Conservation (phyloP, 352 stramenopile genomes). For the Saprolegnia parasitica region DNA sequence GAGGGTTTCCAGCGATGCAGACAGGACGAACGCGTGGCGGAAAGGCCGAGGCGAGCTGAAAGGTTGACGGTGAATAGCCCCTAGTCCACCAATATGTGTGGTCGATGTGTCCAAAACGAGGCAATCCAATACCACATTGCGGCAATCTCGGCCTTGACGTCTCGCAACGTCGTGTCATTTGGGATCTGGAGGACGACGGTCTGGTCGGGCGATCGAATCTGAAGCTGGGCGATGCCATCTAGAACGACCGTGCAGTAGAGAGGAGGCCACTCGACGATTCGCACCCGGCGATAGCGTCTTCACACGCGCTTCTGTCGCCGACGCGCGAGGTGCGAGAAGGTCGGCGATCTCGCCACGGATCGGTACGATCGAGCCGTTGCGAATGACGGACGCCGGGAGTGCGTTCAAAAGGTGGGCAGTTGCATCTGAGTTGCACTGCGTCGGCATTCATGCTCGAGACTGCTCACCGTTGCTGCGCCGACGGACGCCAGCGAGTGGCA, state of each 20-base stretch:
- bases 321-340: background rate
- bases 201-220: background rate
- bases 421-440: background rate
- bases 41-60: constrained; percentile 2
- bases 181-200: background rate
- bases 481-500: background rate
- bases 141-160: background rate
- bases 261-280: background rate
- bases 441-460: background rate
- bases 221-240: background rate
- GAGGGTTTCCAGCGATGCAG: background rate
- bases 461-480: background rate
- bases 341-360: constrained; percentile 19
- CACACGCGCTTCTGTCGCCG: too few species aligned
- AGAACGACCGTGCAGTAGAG: background rate
- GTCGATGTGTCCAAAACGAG: background rate
- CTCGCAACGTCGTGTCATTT: background rate
- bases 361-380: background rate
- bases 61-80: background rate
- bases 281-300: background rate
- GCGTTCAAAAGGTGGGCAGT: background rate
- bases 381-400: background rate
- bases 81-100: background rate
- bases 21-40: constrained; percentile 4
- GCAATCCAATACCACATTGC: background rate